Percentiles rank a stretch among this genome's conserved stretches.
Evolutionary conservation across 345 rosid genomes (phyloP).

Genomic region (Arabidopsis arenosa): DNA sequence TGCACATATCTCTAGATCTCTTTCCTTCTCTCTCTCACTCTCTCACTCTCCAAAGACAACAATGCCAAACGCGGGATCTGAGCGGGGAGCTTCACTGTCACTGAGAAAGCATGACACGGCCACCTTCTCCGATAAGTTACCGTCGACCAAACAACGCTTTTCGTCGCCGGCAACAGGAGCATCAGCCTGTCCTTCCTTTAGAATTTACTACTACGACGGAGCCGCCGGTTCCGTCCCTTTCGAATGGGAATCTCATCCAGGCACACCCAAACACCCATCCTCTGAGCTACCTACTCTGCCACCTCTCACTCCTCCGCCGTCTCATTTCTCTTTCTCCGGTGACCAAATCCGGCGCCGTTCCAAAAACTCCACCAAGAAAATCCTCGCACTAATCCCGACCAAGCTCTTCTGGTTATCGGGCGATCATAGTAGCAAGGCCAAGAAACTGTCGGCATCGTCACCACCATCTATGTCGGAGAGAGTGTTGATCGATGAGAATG

Average conservation of each 20-base stretch:
- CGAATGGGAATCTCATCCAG: slow-evolving; percentile 48
- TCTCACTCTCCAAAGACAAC: slow-evolving; percentile 25
- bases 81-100: slow-evolving; percentile 12
- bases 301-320: slow-evolving; percentile 49
- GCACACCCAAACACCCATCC: slow-evolving; percentile 44
- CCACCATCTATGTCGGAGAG: slow-evolving; percentile 37
- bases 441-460: slow-evolving; percentile 35
- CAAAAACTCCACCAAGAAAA: slow-evolving; percentile 33
- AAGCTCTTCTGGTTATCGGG: slow-evolving; percentile 29
- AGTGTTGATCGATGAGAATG: slow-evolving; percentile 32
- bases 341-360: slow-evolving; percentile 25
- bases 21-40: background rate
- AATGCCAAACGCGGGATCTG: slow-evolving; percentile 39
- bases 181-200: slow-evolving; percentile 43
- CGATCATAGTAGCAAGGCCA: slow-evolving; percentile 27
- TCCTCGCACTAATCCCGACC: slow-evolving; percentile 21
- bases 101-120: slow-evolving; percentile 26
- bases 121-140: slow-evolving; percentile 33
- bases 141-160: slow-evolving; percentile 39
- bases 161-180: slow-evolving; percentile 15
- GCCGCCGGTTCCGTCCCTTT: slow-evolving; percentile 43
- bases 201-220: slow-evolving; percentile 42
- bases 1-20: background rate
- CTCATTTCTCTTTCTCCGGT: slow-evolving; percentile 41
- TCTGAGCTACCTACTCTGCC: slow-evolving; percentile 33